These are phyloP conservation scores for Guyanaporus albipodus DNA, from an alignment of 768 basidiomycete species.

Conservation along the genomic window DNA sequence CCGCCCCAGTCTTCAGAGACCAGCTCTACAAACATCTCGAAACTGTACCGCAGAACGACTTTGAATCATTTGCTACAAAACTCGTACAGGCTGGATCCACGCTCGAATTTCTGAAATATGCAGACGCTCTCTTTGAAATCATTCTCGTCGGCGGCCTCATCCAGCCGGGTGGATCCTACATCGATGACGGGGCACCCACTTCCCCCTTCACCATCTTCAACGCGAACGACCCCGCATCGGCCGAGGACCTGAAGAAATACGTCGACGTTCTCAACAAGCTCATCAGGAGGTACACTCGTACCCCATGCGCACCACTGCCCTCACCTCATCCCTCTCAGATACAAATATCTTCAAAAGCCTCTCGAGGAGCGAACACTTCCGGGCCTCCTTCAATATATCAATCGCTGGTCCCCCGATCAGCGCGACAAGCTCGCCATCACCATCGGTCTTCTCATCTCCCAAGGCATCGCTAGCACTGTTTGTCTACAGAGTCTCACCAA, in stretches of 20 bases:
- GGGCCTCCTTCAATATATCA: slow-evolving; percentile 80
- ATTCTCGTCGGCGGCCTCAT: slow-evolving; percentile 93
- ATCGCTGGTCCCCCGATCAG: slow-evolving; percentile 75
- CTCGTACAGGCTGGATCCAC: slow-evolving; percentile 89
- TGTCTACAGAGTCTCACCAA: slow-evolving; percentile 82
- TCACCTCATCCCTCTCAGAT: slow-evolving; percentile 45
- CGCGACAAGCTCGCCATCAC: slow-evolving; percentile 82
- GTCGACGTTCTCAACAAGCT: slow-evolving; percentile 94
- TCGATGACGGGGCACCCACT: slow-evolving; percentile 81
- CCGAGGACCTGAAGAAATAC: slow-evolving; percentile 88
- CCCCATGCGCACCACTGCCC: slow-evolving; percentile 1
- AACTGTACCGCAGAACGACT: slow-evolving; percentile 73
- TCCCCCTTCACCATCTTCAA: slow-evolving; percentile 89
- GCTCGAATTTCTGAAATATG: slow-evolving; percentile 96
- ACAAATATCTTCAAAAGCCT: slow-evolving; percentile 98
- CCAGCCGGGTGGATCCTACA: slow-evolving; percentile 89
- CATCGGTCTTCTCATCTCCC: slow-evolving; percentile 77
- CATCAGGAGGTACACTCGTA: slow-evolving; percentile 69
- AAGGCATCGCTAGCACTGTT: slow-evolving; percentile 73
- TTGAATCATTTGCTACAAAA: slow-evolving; percentile 77
- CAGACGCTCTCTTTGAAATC: slow-evolving; percentile 94
- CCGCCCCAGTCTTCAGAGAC: slow-evolving; percentile 76
- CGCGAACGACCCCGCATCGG: slow-evolving; percentile 70
- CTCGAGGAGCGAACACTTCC: slow-evolving; percentile 85
- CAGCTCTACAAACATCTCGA: slow-evolving; percentile 90